Base-by-base conservation (phyloP, 345 rosid species). In the Salix caprea region DNA sequence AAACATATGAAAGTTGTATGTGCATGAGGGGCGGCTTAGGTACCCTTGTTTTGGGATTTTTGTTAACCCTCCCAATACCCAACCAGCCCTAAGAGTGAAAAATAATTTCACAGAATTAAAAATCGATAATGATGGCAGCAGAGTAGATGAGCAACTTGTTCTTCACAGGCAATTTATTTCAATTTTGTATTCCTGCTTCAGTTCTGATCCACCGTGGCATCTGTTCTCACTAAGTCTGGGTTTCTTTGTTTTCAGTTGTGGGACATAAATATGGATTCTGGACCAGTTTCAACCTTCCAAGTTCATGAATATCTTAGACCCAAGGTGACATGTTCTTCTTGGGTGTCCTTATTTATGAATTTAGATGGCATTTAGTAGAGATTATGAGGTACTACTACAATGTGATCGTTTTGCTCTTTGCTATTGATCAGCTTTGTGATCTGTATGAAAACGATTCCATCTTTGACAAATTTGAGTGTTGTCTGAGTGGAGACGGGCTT, bases 241-340 rank as follows among this genome's bases (percentile, higher is more conserved):
- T 64, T 64, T 66, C 26, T 37, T 77, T 50, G 65, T 76, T 71
- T 34, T 71, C 81, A 88, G 91, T 83, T 95, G 72, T 95, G 99
- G 99, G 99, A 95, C 84, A 89, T 95, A 78, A 94, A 92, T 82
- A 88, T 88, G 91, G 91, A 88, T 78, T 86, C 91, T 24, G 88
- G 91, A 71, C 91, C 91, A 44, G 96, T 95, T 81, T 84, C 94
- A 80, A 90, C 93, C 28, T 91, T 91, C 87, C 97, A 89, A 80
- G 99, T 95, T 86, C 99, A 95, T 81, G 97, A 95, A 81, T 79
- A 95, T 82, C 84, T 95, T 73, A 90, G 97, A 84, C 99, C 89
- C 4, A 88, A 88, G 91, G 91, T 89, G 79, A 77, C 5, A 9
- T 77, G 32, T 75, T 73, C 34, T 81, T 70, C 76, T 34, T 14